Evolutionary conservation across 2,329 filamentous ascomycete genomes (phyloP).

Genomic region (Aspergillus proliferans): DNA sequence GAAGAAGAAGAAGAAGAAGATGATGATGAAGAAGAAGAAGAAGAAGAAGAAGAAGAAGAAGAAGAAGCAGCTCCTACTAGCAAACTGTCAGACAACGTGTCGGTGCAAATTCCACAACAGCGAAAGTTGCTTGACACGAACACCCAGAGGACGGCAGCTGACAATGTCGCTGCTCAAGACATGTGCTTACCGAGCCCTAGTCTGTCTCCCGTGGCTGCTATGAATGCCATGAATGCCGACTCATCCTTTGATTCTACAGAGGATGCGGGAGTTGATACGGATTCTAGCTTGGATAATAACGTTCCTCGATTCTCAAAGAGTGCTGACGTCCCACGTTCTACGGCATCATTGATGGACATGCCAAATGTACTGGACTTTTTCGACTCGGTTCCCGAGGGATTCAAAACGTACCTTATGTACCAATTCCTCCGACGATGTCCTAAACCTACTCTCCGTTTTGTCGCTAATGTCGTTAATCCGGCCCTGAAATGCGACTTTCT

Average conservation of each 20-base stretch:
- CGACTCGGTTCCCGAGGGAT: conserved; percentile 79
- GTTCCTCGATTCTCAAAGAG: conserved; percentile 18
- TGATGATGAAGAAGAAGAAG: conserved; percentile 1
- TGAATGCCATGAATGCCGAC: conserved; percentile 48
- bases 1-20: conserved; percentile 1
- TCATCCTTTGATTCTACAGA: conserved; percentile 38
- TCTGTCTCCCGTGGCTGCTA: conserved; percentile 80
- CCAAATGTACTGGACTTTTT: conserved; percentile 82
- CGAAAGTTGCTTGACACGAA: conserved; percentile 13
- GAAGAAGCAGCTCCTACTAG: conserved; percentile 13
- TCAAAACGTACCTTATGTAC: conserved; percentile 96
- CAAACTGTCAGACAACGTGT: conserved; percentile 9
- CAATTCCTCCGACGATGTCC: conserved; percentile 84
- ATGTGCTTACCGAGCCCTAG: conserved; percentile 91
- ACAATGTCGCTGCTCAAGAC: conserved; percentile 71
- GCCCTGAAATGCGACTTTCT: conserved; percentile 93
- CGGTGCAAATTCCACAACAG: conserved; percentile 8
- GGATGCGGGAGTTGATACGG: conserved; percentile 36
- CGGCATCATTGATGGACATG: conserved; percentile 63
- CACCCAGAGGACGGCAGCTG: conserved; percentile 47
- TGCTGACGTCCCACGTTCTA: conserved; percentile 21
- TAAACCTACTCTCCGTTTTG: conserved; percentile 79
- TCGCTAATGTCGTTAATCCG: conserved; percentile 87
- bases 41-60: conserved; percentile 2
- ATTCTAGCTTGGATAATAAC: conserved; percentile 38